A percentile compares a stretch with the other conserved stretches of the same genome.
phyloP scores from a whole-genome alignment of 2,329 filamentous ascomycete genomes.

The Sarocladiaceae sp. region DNA sequence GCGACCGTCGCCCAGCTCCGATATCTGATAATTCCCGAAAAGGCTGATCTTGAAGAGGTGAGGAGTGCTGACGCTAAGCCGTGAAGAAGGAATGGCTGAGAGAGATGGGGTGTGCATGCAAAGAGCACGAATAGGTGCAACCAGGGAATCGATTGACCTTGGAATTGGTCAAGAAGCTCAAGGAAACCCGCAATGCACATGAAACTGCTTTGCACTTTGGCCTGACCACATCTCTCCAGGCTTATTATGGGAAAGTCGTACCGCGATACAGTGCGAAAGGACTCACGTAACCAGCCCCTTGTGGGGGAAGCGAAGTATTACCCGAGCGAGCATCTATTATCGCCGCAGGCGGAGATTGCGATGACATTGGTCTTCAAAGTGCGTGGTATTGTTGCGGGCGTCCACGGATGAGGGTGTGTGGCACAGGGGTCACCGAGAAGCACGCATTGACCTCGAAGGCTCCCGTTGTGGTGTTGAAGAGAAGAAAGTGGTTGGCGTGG shows the following conservation, averaged over 20 bases:
- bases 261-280: too few relatives aligned
- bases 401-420: neutral
- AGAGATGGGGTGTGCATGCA: neutral
- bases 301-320: conserved; percentile 1
- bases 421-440: neutral
- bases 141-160: neutral
- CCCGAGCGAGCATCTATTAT: neutral
- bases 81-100: neutral
- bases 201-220: neutral
- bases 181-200: neutral
- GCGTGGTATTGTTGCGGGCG: neutral
- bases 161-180: too few relatives aligned
- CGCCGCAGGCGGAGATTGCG: conserved; percentile 5
- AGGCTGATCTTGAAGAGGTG: neutral
- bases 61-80: neutral
- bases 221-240: neutral
- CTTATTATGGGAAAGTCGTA: too few relatives aligned
- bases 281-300: neutral
- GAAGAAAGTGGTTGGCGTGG: neutral
- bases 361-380: neutral
- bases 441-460: neutral
- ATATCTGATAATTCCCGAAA: neutral
- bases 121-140: neutral
- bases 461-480: neutral
- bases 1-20: neutral